Base-by-base conservation (phyloP, 1,139 yeast species). In the Kodamaea suecica region DNA sequence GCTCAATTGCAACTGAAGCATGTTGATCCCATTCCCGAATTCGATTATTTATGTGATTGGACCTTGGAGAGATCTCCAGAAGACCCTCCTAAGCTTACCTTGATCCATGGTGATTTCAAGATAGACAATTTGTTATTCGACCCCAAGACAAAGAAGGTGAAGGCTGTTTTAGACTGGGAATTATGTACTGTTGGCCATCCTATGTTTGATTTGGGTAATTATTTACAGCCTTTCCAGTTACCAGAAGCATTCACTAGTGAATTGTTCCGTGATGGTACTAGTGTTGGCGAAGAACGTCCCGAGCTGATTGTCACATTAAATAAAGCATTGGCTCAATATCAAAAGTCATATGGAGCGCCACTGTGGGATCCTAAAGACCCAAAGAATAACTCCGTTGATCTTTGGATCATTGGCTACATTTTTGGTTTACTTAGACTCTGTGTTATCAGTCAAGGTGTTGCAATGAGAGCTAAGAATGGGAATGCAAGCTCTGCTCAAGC, bases 51-150 rank as follows among this genome's bases (percentile, higher is more conserved):
- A 6, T 59, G 72, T 11, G 40, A 50, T 3, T 79, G 76, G 73
- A 55, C 77, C 34, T 43, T 60, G 17, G 35, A 47, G 11, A 53
- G 59, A 14, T 63, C 73, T 0, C 79, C 84, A 13, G 47, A 51
- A 9, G 85, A 81, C 41, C 73, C 78, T 0, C 48, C 59, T 3
- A 55, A 64, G 6, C 60, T 68, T 32, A 57, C 73, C 1, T 65
- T 80, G 44, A 77, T 79, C 28, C 86, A 80, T 46, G 86, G 86
- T 1, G 86, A 80, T 53, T 80, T 75, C 61, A 80, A 80, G 49
- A 76, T 80, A 30, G 86, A 80, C 52, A 80, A 80, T 48, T 50
- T 80, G 23, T 60, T 80, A 7, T 79, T 75, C 49, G 76, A 77
- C 44, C 73, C 74, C 5, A 58, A 66, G 1, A 66, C 70, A 31